Evolutionary conservation across 169 alveolate species (phyloP).

Genomic region (Babesia sp.): DNA sequence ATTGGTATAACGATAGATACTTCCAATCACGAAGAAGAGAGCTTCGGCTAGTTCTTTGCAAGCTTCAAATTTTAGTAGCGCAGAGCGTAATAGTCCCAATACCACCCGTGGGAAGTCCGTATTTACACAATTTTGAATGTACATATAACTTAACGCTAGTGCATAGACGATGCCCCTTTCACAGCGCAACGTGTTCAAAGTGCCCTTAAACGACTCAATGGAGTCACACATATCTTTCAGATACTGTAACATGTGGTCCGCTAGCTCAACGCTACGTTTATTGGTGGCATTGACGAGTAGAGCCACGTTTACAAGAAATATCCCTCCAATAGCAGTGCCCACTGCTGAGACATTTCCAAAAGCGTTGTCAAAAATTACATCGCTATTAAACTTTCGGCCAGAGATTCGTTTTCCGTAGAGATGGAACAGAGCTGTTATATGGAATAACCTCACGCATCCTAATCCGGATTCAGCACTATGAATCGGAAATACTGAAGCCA

Average conservation of each 20-base stretch:
- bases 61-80: neutral
- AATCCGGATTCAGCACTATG: slow-evolving; percentile 18
- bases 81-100: slow-evolving; percentile 1
- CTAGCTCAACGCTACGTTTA: neutral
- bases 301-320: neutral
- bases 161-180: slow-evolving; percentile 13
- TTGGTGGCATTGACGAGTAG: neutral
- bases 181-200: neutral
- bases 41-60: slow-evolving; percentile 13
- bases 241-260: slow-evolving; percentile 14
- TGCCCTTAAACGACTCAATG: neutral
- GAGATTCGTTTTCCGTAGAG: neutral
- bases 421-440: neutral
- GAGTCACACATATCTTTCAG: neutral
- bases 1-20: neutral
- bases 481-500: neutral
- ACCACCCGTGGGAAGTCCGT: slow-evolving; percentile 24
- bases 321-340: neutral
- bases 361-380: slow-evolving; percentile 3
- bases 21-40: slow-evolving; percentile 18
- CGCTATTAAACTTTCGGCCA: neutral
- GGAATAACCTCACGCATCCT: slow-evolving; percentile 6
- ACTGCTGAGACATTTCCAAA: neutral
- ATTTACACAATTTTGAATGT: slow-evolving; percentile 1
- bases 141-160: neutral